Evolutionary conservation across 129 eudicot species (phyloP), one percentile per base, ranked within the genome.

Genomic region (Artemisia argyi): DNA sequence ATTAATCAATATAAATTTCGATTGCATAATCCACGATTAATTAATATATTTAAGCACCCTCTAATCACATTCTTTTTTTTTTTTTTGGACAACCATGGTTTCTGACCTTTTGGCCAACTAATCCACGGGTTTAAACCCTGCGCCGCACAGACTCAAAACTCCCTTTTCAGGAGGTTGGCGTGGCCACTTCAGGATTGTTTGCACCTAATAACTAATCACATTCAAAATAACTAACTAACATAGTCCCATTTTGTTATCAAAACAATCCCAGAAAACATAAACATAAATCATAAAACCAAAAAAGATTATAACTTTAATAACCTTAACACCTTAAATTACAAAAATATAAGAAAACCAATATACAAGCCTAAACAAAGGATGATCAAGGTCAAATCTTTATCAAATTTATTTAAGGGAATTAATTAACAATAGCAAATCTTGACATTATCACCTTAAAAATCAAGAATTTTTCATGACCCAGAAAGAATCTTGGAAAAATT

Each of bases 351-450:
- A 64, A 35, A 66, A 57, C 61, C 60, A 62, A 11, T 6, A 54
- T 48, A 28, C 61, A 76, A 76, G 11, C 68, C 60, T 48, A 55
- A 55, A 24, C 11, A 28, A 13, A 56, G 39, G 19, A n/a, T 32
- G 79, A 66, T 76, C 70, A 52, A 35, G 61, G 59, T 58, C 61
- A 66, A 50, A 68, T 19, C 20, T 50, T 57, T 7, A 69, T 51
- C 68, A 67, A 26, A 58, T 26, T 59, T 67, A 66, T 4, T 58
- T 14, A 48, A 14, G 28, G 53, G 16, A 67, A 66, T 67, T 66
- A 56, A 19, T 4, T 56, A 14, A 68, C 5, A 32, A 32, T 0
- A 68, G 54, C 51, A 18, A 20, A 30, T 39, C 4, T 17, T 28
- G 18, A 48, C 10, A 2, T 22, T 67, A 57, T 46, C 60, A 76